Percentiles rank a stretch among this genome's conserved stretches.
Conservation (phyloP, 306 rosid species). For the Casuarina glauca region DNA sequence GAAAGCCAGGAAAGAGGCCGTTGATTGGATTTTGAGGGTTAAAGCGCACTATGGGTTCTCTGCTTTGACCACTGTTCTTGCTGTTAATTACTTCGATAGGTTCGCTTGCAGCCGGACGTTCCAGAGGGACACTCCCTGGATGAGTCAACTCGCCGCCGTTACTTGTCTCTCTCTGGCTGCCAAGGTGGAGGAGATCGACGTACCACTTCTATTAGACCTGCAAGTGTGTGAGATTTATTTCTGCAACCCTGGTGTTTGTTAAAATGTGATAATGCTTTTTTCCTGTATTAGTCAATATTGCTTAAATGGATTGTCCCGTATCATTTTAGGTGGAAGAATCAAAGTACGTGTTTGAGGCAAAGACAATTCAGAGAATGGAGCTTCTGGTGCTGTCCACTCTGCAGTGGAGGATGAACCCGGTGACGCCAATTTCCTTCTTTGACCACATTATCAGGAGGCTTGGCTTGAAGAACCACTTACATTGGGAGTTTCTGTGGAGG, state of each 20-base stretch:
- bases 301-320: constrained; percentile 17
- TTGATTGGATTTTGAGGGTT: constrained; percentile 70
- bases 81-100: constrained; percentile 92
- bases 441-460: constrained; percentile 79
- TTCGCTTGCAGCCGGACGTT: constrained; percentile 53
- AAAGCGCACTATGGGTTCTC: constrained; percentile 62
- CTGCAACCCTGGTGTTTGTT: constrained; percentile 48
- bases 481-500: constrained; percentile 70
- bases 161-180: constrained; percentile 90
- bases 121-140: constrained; percentile 80
- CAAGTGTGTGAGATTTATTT: constrained; percentile 52
- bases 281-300: not conserved
- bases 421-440: constrained; percentile 87
- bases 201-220: constrained; percentile 76
- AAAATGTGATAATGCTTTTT: constrained; percentile 30
- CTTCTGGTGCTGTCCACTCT: constrained; percentile 84
- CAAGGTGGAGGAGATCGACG: constrained; percentile 83
- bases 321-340: constrained; percentile 67
- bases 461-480: constrained; percentile 64
- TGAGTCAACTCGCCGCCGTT: constrained; percentile 75
- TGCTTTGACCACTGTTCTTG: constrained; percentile 69
- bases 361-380: constrained; percentile 93
- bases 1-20: constrained; percentile 54
- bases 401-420: constrained; percentile 89
- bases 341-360: constrained; percentile 73